Evolutionary conservation across 495 filamentous ascomycete genomes (phyloP), one percentile per base, ranked within the genome.

Genomic region (Daldinia caldariorum): DNA sequence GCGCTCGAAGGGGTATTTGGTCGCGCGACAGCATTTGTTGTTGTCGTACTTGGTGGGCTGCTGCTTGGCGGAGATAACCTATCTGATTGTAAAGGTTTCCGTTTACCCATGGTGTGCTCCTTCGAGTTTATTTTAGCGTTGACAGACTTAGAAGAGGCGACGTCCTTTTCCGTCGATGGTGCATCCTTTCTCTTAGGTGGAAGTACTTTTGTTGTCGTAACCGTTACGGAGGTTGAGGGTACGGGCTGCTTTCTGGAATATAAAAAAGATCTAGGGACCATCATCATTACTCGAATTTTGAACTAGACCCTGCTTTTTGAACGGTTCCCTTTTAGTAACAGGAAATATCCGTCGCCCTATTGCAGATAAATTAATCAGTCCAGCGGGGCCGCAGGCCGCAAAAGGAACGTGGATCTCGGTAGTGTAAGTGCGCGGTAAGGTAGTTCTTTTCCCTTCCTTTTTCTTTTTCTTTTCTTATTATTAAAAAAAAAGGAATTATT

Each of bases 1-100:
- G 83, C 82, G 56, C 77, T 81, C 32, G 81, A 79, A 58, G 78
- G 76, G 32, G 74, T 79, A 37, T 77, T 74, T 55, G 81, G 76
- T 57, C 77, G 76, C 26, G 78, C 69, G 61, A 78, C 66, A 51
- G 57, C 63, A 55, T 64, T 73, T 20, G 69, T 61, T 67, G 59
- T 50, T 5, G 67, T 79, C 7, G 76, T 73, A 35, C 77, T 74
- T 32, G 74, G 76, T 9, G 76, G 76, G 58, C 75, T 79, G 20
- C 71, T 51, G 50, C 75, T 57, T 51, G 69, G 61, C 39, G 54
- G 38, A 57, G 79, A 74, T 66, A 67, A 39, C 20, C 43, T 58
- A 7, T 61, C 72, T 51, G 67, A 64, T 18, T 67, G 74, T 65
- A 66, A 37, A 50, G 74, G 71, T 47, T 58, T 74, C 51, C 65